Evolutionary conservation across 805 yeast species (phyloP), one percentile per base, ranked within the genome.

Genomic region (Dipodascopsis uninucleata): DNA sequence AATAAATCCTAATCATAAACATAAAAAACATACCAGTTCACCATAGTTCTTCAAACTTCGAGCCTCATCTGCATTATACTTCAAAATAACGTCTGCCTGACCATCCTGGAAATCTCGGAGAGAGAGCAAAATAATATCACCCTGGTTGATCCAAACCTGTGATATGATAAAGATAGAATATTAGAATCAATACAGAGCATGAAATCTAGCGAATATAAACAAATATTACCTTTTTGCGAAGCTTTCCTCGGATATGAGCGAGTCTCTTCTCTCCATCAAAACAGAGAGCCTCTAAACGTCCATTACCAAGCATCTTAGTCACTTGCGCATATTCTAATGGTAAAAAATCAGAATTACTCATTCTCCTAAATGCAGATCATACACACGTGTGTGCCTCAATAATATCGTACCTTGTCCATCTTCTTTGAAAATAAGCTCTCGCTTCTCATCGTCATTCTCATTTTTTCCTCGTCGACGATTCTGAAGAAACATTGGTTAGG

Each of bases 91-190:
- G 67, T 93, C 99, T 75, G 97, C 93, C 68, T 85, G 95, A 53
- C 86, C 96, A 63, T 90, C 97, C 71, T 93, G 97, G 80, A 93
- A 93, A 63, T 93, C 99, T 77, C 99, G 88, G 61, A 93, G 78
- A 5, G 96, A 89, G 37, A 90, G 93, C 64, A 93, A 74, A 58
- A 93, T 87, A 60, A 93, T 93, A 67, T 93, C 99, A 73, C 98
- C 98, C 69, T 88, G 97, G 37, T 85, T 85, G 87, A 93, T 89
- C 99, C 99, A 93, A 39, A 51, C 55, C 55, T 50, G 31, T 22
- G 29, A 14, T 12, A 38, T 8, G 28, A 31, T n/a, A 21, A 3
- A 14, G 4, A 21, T n/a, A 26, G 10, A 5, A 28, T 24, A 25
- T 14, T 28, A 17, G n/a, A 18, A 37, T 10, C n/a, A 14, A 10